Base-by-base conservation (phyloP, 2,329 filamentous ascomycete species). In the Ophiostoma tasmaniense region DNA sequence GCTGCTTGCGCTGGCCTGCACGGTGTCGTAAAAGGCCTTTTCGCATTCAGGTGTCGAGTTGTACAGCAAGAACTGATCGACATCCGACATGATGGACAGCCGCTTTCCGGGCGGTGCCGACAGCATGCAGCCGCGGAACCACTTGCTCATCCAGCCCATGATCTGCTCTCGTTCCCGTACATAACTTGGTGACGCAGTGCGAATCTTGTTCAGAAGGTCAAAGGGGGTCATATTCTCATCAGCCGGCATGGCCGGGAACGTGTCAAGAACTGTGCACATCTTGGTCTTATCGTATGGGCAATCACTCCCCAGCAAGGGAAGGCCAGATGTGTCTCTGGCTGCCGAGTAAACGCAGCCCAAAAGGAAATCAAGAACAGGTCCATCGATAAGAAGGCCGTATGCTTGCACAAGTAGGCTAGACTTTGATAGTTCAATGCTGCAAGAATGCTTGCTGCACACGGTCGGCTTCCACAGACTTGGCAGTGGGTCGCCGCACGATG, bases 111-210 rank as follows among this genome's bases (percentile, higher is more conserved):
- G 55, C 13, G 74, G 72, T 14, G 74, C 72, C 33, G 72, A 68
- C 33, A 74, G 39, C 67, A 75, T 69, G 67, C 73, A 74, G 8
- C 72, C 73, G 13, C 71, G 68, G 70, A 75, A 74, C 37, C 61
- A 66, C 20, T 68, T 52, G 69, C 71, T 70, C 69, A 75, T 73
- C 73, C 73, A 75, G 1, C 68, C 69, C 7, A 75, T 68, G 8
- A 75, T 67, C 37, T 66, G 25, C 62, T 72, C 71, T 22, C 72
- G 69, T 33, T 71, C 68, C 6, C 30, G 14, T 4, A 20, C 14
- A 30, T 35, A 35, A 3, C 17, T 30, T 25, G 17, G 64, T 35
- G 6, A 70, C 39, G 10, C 13, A 2, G 45, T 35, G 2, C 69
- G 70, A 45, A 75, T 74, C 45, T 66, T 67, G 11, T 52, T 45